Percentiles rank a stretch among this genome's conserved stretches.
phyloP scores from a whole-genome alignment of 1,284 basidiomycete species.

The Sporisorium iseilematis-ciliati region DNA sequence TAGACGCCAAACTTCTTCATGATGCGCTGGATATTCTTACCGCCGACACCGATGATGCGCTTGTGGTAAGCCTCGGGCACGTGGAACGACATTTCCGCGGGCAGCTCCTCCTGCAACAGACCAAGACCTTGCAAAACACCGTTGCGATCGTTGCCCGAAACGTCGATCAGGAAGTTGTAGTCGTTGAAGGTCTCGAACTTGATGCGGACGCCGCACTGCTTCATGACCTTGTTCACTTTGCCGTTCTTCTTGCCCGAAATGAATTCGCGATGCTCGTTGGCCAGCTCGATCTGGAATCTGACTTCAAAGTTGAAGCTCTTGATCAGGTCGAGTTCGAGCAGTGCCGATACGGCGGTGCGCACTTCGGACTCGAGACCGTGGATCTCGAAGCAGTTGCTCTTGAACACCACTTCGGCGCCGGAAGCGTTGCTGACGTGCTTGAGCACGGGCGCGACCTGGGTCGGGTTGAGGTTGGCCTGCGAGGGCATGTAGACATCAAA shows the following conservation, averaged over 20 bases:
- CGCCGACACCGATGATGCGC: conserved; percentile 98
- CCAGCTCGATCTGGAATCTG: conserved; percentile 96
- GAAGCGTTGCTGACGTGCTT: conserved; percentile 87
- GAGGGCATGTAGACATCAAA: conserved; percentile 91
- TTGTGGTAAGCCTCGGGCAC: conserved; percentile 99
- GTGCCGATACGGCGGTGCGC: conserved; percentile 83
- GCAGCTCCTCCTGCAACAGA: conserved; percentile 93
- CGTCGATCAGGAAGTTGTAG: conserved; percentile 97
- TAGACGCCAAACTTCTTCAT: conserved; percentile 99
- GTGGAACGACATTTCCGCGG: conserved; percentile 99
- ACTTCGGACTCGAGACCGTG: conserved; percentile 96
- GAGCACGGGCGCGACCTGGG: conserved; percentile 85
- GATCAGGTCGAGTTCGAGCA: conserved; percentile 89
- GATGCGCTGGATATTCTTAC: conserved; percentile 97
- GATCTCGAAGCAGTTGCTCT: conserved; percentile 96
- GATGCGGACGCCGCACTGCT: conserved; percentile 84
- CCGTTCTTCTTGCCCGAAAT: conserved; percentile 74
- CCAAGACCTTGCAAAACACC: conserved; percentile 88
- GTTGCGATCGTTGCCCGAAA: conserved; percentile 70
- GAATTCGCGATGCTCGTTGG: conserved; percentile 97
- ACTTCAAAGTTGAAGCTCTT: conserved; percentile 97
- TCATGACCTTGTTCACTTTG: conserved; percentile 73
- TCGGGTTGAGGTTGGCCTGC: conserved; percentile 80
- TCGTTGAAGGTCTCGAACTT: conserved; percentile 99
- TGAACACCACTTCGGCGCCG: conserved; percentile 95